Evolutionary conservation across 306 rosid genomes (phyloP), one percentile per base, ranked within the genome.

Genomic region (Begonia masoniana): DNA sequence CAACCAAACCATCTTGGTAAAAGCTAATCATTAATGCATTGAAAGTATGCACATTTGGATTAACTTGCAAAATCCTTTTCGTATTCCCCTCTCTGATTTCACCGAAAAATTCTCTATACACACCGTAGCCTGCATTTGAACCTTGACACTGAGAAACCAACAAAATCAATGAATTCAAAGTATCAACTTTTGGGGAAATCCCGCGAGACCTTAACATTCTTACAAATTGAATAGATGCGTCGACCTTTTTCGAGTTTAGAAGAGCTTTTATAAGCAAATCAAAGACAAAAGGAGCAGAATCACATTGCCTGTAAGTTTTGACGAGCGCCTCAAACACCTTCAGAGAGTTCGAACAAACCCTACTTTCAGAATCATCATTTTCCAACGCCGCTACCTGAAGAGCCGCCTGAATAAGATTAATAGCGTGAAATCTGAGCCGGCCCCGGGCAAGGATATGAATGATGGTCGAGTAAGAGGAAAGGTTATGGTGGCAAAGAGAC

Each of bases 221-320:
- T 35, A 60, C 63, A 26, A 89, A 80, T 59, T 76, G 56, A 35
- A 78, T 50, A 0, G 94, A 61, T 24, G 79, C 55, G 11, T 82
- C 79, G 15, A 76, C 15, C 31, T 74, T 82, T 36, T 71, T 78
- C 1, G 85, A 76, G 10, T 76, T 74, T 59, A 85, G 42, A 64
- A 79, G 84, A n/a, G 94, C 76, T 62, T 71, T 59, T 49, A 88
- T 63, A 41, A 88, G 61, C 56, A 82, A 69, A 68, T 82, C 89
- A 19, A 88, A 82, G 31, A 88, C 89, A 48, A 88, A 88, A 0
- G 95, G 95, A 6, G 95, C 81, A 8, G 94, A 88, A 0, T 73
- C 88, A 47, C 84, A 82, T 47, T 59, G 69, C 15, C 58, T 69
- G 48, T 84, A 88, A 15, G 83, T 76, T 56, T 45, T 82, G 5